Evolutionary conservation across 1,284 basidiomycete species (phyloP).

Genomic region (Ustilago xerochloae): DNA sequence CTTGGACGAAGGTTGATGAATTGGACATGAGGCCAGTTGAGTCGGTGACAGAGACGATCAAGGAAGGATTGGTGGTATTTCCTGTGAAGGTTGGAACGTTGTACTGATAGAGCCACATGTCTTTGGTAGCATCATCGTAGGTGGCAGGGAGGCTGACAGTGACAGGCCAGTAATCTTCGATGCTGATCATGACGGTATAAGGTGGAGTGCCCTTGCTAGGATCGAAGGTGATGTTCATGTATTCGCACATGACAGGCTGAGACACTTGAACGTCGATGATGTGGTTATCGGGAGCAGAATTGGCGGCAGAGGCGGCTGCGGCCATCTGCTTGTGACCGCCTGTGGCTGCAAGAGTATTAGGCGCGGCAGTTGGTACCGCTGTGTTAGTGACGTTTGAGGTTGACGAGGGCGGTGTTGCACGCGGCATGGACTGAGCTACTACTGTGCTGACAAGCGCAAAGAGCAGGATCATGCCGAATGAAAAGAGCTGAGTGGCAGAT

Average conservation of each 20-base stretch:
- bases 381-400: neutral
- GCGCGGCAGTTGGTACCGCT: conserved; percentile 1
- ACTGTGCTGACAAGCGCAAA: neutral
- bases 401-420: neutral
- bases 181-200: conserved; percentile 54
- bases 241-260: conserved; percentile 46
- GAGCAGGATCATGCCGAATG: conserved; percentile 5
- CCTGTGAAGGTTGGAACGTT: conserved; percentile 36
- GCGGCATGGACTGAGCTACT: conserved; percentile 1
- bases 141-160: conserved; percentile 30
- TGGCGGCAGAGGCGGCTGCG: conserved; percentile 6
- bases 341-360: neutral
- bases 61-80: conserved; percentile 33
- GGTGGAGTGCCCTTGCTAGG: conserved; percentile 49
- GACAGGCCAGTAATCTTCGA: conserved; percentile 50
- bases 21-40: conserved; percentile 53
- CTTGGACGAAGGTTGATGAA: conserved; percentile 42
- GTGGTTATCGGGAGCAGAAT: conserved; percentile 9
- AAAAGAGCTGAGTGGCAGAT: neutral
- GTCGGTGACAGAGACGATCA: conserved; percentile 56
- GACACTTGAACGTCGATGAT: conserved; percentile 37
- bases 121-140: conserved; percentile 48
- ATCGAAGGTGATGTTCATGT: conserved; percentile 58
- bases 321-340: conserved; percentile 13
- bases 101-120: conserved; percentile 53